phyloP scores from a whole-genome alignment of 768 basidiomycete species.

The Leucogyrophana mollusca region DNA sequence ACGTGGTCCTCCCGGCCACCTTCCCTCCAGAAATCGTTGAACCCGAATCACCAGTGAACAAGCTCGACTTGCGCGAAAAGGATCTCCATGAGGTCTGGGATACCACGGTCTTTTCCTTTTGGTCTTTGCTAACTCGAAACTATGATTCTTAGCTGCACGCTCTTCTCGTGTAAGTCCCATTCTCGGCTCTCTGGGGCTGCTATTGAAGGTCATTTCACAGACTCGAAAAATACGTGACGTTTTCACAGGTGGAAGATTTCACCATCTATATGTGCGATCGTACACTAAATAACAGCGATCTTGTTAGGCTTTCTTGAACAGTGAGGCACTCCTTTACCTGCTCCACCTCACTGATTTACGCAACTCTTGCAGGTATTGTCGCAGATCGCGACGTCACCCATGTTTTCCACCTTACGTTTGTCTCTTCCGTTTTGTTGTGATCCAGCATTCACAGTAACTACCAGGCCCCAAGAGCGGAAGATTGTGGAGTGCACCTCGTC shows the following conservation, averaged over 20 bases:
- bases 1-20: slow-evolving; percentile 49
- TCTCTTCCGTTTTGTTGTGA: not conserved
- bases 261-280: not conserved
- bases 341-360: not conserved
- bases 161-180: slow-evolving; percentile 50
- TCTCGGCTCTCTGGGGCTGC: not conserved
- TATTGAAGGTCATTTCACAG: not conserved
- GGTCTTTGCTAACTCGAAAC: not conserved
- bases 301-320: slow-evolving; percentile 1
- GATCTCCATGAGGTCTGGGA: slow-evolving; percentile 49
- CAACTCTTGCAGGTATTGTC: slow-evolving; percentile 4
- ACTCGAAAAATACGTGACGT: slow-evolving; percentile 3
- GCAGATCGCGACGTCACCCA: slow-evolving; percentile 14
- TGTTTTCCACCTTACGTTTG: slow-evolving; percentile 16
- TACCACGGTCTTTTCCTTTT: too few relatives aligned
- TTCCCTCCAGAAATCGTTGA: slow-evolving; percentile 42
- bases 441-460: slow-evolving; percentile 12
- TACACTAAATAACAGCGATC: not conserved
- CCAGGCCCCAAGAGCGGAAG: slow-evolving; percentile 45
- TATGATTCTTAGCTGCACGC: slow-evolving; percentile 45
- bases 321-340: not conserved
- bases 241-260: slow-evolving; percentile 1
- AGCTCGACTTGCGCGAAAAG: slow-evolving; percentile 39
- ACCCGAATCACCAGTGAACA: slow-evolving; percentile 10
- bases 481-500: slow-evolving; percentile 61